Percentiles rank a stretch among this genome's conserved stretches.
Evolutionary conservation across 202 grass and related monocot species (phyloP).

Genomic region (Carex sylvatica): DNA sequence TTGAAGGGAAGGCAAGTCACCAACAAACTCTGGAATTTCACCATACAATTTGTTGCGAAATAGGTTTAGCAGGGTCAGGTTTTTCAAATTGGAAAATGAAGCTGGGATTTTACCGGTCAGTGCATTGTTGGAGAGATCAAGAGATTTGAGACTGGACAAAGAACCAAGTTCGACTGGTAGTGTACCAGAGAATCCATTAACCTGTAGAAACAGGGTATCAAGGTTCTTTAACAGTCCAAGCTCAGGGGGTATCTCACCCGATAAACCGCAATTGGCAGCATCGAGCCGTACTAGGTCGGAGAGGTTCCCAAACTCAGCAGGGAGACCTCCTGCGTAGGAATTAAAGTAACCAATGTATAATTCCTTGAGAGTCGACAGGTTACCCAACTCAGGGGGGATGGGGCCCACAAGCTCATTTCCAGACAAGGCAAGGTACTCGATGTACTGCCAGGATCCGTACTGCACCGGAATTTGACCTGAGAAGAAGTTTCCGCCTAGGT

Average conservation of each 20-base stretch:
- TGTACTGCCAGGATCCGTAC: constrained; percentile 49
- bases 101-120: constrained; percentile 65
- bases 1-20: constrained; percentile 69
- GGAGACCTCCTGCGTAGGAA: constrained; percentile 58
- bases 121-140: constrained; percentile 92
- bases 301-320: constrained; percentile 68
- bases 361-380: constrained; percentile 58
- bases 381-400: constrained; percentile 63
- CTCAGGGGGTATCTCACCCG: constrained; percentile 65
- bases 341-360: constrained; percentile 93
- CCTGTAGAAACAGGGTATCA: constrained; percentile 93
- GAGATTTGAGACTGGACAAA: constrained; percentile 68
- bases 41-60: constrained; percentile 86
- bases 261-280: constrained; percentile 85
- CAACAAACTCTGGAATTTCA: constrained; percentile 73
- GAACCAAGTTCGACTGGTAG: constrained; percentile 51
- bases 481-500: constrained; percentile 96
- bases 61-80: constrained; percentile 87
- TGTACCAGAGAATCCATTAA: constrained; percentile 60
- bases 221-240: constrained; percentile 57
- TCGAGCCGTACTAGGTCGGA: constrained; percentile 62
- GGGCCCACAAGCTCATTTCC: constrained; percentile 77
- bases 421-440: constrained; percentile 85
- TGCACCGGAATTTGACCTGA: constrained; percentile 66
- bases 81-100: constrained; percentile 50